Conservation (phyloP, 305 asterid genomes). For the Fraxinus paxiana region DNA sequence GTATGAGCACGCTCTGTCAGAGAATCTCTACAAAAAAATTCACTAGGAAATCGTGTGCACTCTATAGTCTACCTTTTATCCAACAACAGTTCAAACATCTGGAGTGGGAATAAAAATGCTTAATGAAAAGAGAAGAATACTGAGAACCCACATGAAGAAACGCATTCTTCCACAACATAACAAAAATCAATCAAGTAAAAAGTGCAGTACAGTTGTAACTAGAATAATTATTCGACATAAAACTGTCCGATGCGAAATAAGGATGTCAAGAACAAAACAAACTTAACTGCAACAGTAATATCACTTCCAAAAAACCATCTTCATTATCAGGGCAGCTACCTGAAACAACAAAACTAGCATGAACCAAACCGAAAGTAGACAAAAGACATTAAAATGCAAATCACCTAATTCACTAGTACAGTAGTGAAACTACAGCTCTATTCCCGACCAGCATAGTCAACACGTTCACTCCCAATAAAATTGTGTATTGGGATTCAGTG, state of each 20-base stretch:
- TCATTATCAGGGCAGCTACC: constrained; percentile 48
- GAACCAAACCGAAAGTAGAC: constrained; percentile 32
- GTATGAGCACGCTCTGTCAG: background rate
- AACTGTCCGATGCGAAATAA: constrained; percentile 32
- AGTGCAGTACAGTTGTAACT: constrained; percentile 27
- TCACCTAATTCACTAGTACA: constrained; percentile 32
- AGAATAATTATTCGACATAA: constrained; percentile 30
- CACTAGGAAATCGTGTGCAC: background rate
- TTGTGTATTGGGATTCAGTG: constrained; percentile 34
- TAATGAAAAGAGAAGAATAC: background rate
- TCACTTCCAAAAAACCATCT: constrained; percentile 36
- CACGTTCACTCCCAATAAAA: constrained; percentile 29
- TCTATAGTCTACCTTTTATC: background rate
- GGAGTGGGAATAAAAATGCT: constrained; percentile 2
- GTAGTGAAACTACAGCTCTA: constrained; percentile 24
- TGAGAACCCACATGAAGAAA: background rate
- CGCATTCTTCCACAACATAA: constrained; percentile 1
- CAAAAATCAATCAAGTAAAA: constrained; percentile 22
- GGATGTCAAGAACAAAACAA: constrained; percentile 39
- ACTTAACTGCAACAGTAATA: constrained; percentile 49
- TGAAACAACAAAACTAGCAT: constrained; percentile 41
- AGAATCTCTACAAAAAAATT: background rate
- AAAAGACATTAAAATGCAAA: constrained; percentile 31
- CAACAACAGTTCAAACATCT: constrained; percentile 9
- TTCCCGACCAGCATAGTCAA: constrained; percentile 31